Evolutionary conservation across 768 basidiomycete species (phyloP), one percentile per base, ranked within the genome.

Genomic region (Boletus rufocinnamomeus): DNA sequence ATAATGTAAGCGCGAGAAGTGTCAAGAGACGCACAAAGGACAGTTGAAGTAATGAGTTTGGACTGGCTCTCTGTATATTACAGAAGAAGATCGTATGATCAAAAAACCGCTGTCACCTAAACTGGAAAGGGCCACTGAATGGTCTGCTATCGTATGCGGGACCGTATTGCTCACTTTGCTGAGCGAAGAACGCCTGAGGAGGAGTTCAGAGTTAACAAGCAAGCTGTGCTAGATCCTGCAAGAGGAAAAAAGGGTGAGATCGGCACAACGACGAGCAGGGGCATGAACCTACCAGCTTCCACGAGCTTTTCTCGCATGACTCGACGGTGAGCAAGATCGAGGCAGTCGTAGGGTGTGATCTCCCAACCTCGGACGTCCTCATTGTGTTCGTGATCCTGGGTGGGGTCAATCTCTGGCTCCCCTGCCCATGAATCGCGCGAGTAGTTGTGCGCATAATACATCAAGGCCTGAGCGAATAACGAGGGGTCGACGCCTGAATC

Each of bases 391-490:
- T 89, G 85, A 53, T 89, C 87, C 67, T 88, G 80, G 14, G 76
- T 89, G 2, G 90, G 88, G 66, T 91, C 90, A 21, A 86, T 84
- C 68, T 92, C 91, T 6, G 90, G 91, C 66, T 93, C 91, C 23
- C 90, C 91, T 7, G 87, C 83, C 90, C 91, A 92, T 23, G 87
- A 87, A 60, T 78, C 82, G 60, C 81, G 80, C 13, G 87, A 84
- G 69, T 87, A 89, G 47, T 84, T 81, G 69, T 88, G 84, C 3
- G 91, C 86, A 72, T 91, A 87, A 72, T 87, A 95, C 90, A 95
- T 94, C 51, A 98, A 77, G 0, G 91, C 84, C 74, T 97, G 95
- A 1, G 93, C 87, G 76, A 95, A 98, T 46, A 95, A 76, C 0
- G 93, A 87, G 1, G 93, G 93, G 73, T 97, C 93, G 52, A 92